phyloP scores from a whole-genome alignment of 139 green algal genomes.

The Nannochloris sp. region DNA sequence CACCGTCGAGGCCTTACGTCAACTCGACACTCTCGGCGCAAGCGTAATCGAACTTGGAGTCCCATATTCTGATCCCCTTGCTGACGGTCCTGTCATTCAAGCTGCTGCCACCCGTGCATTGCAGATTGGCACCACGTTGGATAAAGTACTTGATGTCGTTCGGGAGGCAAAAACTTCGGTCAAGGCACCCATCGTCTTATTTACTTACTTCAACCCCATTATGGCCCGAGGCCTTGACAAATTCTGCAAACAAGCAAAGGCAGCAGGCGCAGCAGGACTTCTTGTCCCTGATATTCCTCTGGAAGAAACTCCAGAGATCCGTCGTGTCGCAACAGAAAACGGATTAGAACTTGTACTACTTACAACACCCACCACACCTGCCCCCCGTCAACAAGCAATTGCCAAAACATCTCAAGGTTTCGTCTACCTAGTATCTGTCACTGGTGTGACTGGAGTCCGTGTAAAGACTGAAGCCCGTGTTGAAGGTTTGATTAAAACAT shows the following conservation, averaged over 20 bases:
- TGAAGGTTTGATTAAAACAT: conserved; percentile 63
- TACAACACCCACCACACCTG: conserved; percentile 86
- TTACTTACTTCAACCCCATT: conserved; percentile 99
- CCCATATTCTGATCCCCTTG: conserved; percentile 87
- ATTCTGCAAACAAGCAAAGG: conserved; percentile 80
- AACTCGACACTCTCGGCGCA: conserved; percentile 59
- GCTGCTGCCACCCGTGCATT: conserved; percentile 83
- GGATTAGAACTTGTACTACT: conserved; percentile 93
- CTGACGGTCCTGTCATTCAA: conserved; percentile 94
- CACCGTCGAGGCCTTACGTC: conserved; percentile 70
- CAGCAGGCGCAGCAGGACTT: conserved; percentile 81
- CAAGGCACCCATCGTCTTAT: conserved; percentile 85
- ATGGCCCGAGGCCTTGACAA: conserved; percentile 73
- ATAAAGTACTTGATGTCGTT: conserved; percentile 70
- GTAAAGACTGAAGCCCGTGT: conserved; percentile 60
- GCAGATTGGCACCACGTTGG: conserved; percentile 64
- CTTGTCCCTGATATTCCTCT: conserved; percentile 96
- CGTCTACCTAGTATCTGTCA: conserved; percentile 95
- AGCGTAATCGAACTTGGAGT: conserved; percentile 98
- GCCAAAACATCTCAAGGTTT: conserved; percentile 84
- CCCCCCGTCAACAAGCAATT: conserved; percentile 58
- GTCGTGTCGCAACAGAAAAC: conserved; percentile 39
- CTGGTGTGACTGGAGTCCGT: conserved; percentile 78
- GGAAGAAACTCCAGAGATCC: conserved; percentile 85
- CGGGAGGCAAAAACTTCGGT: conserved; percentile 43